Base-by-base conservation (phyloP, 495 filamentous ascomycete species). In the Cercophora scortea region DNA sequence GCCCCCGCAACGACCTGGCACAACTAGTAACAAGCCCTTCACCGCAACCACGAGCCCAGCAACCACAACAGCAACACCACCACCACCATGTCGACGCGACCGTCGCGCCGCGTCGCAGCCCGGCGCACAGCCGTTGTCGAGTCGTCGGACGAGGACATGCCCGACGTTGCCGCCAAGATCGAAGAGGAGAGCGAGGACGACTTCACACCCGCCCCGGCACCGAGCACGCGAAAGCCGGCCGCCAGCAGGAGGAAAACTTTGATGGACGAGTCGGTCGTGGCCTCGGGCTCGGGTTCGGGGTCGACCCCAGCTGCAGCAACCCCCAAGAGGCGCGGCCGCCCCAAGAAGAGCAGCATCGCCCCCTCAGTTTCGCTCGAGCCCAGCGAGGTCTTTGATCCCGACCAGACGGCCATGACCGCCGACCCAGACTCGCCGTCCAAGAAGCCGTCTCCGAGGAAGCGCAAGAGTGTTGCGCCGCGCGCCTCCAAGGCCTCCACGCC, bases 41-140 rank as follows among this genome's bases (percentile, higher is more conserved):
- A 43, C 15, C 34, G 15, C 35, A n/a, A 32, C 42, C 8, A 13
- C 2, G n/a, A n/a, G n/a, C n/a, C n/a, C n/a, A 17, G 38, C 32
- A 56, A 25, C 43, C 45, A 38, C 35, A 36, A 2, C 36, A 50
- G 32, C 34, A 19, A 39, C 41, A 17, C 40, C 33, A 43, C 13
- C 36, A 48, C 11, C 32, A 16, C 47, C 61, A 86, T 87, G 69
- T 83, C 86, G 55, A 79, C 81, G 58, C 75, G 91, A 62, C 83
- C 88, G 18, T 81, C 88, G 50, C 81, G 91, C 62, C 81, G 90
- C 55, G 85, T 81, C 25, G 85, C 86, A 32, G 64, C 86, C 32
- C 78, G 86, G 47, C 81, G 80, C 60, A 83, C 80, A 55, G 77
- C 83, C 15, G 76, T 91, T 32, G 71, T 90, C 50, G 89, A 95